These are phyloP conservation scores for Gamarada debralockiae DNA, from an alignment of 495 filamentous ascomycete genomes.

Conservation along the genomic window DNA sequence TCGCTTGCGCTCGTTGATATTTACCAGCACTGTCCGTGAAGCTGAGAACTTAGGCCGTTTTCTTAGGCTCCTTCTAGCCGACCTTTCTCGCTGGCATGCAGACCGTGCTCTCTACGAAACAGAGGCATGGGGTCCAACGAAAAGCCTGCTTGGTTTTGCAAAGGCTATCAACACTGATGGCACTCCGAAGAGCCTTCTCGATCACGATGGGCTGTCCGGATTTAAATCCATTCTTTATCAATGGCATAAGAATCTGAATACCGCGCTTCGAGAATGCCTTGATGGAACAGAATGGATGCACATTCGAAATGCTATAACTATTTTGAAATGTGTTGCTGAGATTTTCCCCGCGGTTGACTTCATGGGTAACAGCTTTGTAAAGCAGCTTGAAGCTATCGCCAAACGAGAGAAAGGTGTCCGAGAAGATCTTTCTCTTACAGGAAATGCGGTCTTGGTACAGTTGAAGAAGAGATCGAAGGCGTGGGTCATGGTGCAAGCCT, in stretches of 20 bases:
- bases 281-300: conserved; percentile 91
- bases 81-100: conserved; percentile 80
- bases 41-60: conserved; percentile 89
- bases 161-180: conserved; percentile 59
- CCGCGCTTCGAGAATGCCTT: conserved; percentile 74
- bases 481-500: conserved; percentile 86
- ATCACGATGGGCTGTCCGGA: conserved; percentile 60
- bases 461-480: conserved; percentile 72
- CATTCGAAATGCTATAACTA: conserved; percentile 88
- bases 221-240: conserved; percentile 81
- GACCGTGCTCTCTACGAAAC: conserved; percentile 73
- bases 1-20: conserved; percentile 73
- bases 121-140: conserved; percentile 54
- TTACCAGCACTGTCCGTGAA: conserved; percentile 82
- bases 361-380: conserved; percentile 70
- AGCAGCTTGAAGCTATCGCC: conserved; percentile 66
- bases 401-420: conserved; percentile 72
- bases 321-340: conserved; percentile 76
- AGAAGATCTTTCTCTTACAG: conserved; percentile 86
- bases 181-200: conserved; percentile 61
- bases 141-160: conserved; percentile 48
- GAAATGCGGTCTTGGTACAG: conserved; percentile 77
- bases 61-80: conserved; percentile 64
- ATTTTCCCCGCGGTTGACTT: conserved; percentile 86
- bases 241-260: conserved; percentile 80